Evolutionary conservation across 139 green algal genomes (phyloP).

Genomic region (Picochlorum sp.): DNA sequence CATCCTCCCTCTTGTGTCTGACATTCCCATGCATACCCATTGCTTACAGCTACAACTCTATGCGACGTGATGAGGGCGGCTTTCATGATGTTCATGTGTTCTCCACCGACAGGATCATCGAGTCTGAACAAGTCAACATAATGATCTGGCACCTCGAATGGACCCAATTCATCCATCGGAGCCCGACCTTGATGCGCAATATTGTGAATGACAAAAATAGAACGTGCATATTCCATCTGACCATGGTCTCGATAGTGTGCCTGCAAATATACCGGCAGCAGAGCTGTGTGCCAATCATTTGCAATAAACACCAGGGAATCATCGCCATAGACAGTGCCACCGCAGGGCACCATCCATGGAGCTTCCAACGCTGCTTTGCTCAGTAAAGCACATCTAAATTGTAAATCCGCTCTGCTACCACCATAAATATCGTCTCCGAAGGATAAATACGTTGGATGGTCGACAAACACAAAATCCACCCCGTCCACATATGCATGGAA

Average conservation of each 20-base stretch:
- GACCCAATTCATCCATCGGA: slow-evolving; percentile 70
- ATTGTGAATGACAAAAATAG: slow-evolving; percentile 84
- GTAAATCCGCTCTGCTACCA: slow-evolving; percentile 54
- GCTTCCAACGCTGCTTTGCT: slow-evolving; percentile 76
- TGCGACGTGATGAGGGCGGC: slow-evolving; percentile 75
- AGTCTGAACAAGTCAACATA: slow-evolving; percentile 58
- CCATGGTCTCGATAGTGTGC: slow-evolving; percentile 94
- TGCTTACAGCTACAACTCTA: slow-evolving; percentile 32
- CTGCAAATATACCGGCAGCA: slow-evolving; percentile 88
- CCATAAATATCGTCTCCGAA: slow-evolving; percentile 67
- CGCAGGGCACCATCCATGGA: slow-evolving; percentile 78
- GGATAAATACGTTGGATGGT: slow-evolving; percentile 70
- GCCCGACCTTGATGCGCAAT: slow-evolving; percentile 88
- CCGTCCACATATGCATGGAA: slow-evolving; percentile 73
- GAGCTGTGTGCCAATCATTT: slow-evolving; percentile 90
- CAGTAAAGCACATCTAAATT: slow-evolving; percentile 71
- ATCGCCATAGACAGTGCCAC: slow-evolving; percentile 73
- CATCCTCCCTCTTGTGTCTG: slow-evolving; percentile 92
- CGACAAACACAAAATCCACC: slow-evolving; percentile 89
- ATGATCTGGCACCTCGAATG: slow-evolving; percentile 69
- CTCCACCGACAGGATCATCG: slow-evolving; percentile 86
- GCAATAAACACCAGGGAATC: slow-evolving; percentile 81
- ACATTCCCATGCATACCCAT: slow-evolving; percentile 93
- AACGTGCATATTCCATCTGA: slow-evolving; percentile 82
- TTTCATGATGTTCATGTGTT: slow-evolving; percentile 99